These are phyloP conservation scores for Pseudopyricularia cyperi DNA, from an alignment of 2,329 filamentous ascomycete species.

Conservation along the genomic window DNA sequence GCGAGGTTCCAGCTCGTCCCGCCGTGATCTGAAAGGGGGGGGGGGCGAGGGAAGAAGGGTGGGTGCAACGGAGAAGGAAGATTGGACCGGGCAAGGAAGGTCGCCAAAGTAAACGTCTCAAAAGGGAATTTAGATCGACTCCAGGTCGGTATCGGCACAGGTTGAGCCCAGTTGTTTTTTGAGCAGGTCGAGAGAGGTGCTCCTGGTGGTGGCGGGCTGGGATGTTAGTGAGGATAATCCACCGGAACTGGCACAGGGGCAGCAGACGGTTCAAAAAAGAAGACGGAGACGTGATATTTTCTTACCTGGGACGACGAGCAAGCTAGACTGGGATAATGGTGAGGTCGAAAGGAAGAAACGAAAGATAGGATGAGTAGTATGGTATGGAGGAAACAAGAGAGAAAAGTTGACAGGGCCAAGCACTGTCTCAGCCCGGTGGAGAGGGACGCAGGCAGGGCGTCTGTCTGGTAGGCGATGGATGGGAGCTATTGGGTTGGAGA, in stretches of 20 bases:
- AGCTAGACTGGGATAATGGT: neutral
- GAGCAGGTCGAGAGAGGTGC: neutral
- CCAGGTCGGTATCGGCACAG: constrained; percentile 2
- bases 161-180: constrained; percentile 1
- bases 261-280: neutral
- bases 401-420: neutral
- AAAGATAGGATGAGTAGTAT: constrained; percentile 2
- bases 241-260: neutral
- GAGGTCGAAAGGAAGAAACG: neutral
- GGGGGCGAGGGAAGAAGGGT: neutral
- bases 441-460: neutral
- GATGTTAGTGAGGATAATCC: neutral
- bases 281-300: neutral
- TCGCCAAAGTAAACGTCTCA: constrained; percentile 1
- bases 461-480: neutral
- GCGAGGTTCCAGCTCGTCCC: neutral
- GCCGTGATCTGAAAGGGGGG: neutral
- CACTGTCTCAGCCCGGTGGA: neutral
- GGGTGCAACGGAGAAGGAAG: no score
- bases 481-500: neutral
- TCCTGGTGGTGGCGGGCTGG: neutral
- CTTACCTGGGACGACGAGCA: neutral
- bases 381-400: neutral
- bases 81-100: neutral
- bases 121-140: neutral